phyloP scores from a whole-genome alignment of 257 asterid species.

The Solanum neorickii region DNA sequence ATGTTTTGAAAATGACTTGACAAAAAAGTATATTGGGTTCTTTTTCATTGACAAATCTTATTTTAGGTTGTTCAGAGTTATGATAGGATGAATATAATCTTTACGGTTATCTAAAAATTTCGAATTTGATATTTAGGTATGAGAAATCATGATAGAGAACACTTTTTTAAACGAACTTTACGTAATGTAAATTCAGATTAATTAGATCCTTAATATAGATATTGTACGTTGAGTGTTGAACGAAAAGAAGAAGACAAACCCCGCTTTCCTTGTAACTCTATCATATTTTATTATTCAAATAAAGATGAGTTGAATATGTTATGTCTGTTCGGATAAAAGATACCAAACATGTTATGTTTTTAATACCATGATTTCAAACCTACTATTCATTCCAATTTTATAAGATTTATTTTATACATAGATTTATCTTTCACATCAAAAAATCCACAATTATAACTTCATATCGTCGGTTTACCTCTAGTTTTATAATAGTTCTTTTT shows the following conservation, averaged over 20 bases:
- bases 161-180: background rate
- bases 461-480: background rate
- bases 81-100: background rate
- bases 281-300: background rate
- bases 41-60: background rate
- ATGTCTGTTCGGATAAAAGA: background rate
- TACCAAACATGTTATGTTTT: too few species aligned
- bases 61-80: accelerated
- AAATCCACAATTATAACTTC: background rate
- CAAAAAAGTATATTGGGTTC: background rate
- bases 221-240: background rate
- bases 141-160: background rate
- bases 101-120: background rate
- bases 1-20: background rate
- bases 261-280: background rate
- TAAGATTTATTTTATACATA: background rate
- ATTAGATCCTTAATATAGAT: background rate
- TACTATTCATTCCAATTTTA: background rate
- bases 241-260: background rate
- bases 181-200: background rate
- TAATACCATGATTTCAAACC: background rate
- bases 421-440: background rate
- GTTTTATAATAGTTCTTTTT: background rate
- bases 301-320: background rate
- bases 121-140: background rate